Evolutionary conservation across 2,329 filamentous ascomycete species (phyloP).

Genomic region (Curvularia eragrostidis): DNA sequence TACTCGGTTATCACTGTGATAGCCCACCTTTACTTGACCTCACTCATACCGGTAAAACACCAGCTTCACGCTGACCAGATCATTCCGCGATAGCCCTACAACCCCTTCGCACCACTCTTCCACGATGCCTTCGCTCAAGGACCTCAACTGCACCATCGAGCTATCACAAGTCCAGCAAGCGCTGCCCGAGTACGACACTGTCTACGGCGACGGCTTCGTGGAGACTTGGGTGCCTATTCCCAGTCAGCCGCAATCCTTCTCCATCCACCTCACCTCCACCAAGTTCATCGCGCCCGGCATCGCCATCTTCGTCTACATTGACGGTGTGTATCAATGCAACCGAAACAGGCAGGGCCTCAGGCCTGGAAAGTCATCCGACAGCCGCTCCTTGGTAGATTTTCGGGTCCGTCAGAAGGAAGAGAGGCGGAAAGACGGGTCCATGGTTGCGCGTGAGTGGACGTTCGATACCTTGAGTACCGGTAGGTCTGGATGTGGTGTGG

Average conservation of each 20-base stretch:
- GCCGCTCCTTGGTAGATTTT: slow-evolving; percentile 55
- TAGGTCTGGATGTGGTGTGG: slow-evolving; percentile 32
- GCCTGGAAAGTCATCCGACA: slow-evolving; percentile 37
- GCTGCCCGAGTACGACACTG: slow-evolving; percentile 58
- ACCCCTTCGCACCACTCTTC: not conserved
- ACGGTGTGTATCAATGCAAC: slow-evolving; percentile 65
- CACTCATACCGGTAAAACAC: not conserved
- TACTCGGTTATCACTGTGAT: slow-evolving; percentile 1
- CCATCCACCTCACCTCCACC: slow-evolving; percentile 56
- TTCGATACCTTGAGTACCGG: slow-evolving; percentile 60
- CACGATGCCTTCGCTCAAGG: slow-evolving; percentile 61
- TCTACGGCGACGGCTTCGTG: slow-evolving; percentile 60
- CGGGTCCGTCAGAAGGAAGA: slow-evolving; percentile 62
- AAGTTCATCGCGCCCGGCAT: slow-evolving; percentile 62
- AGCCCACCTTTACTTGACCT: not conserved
- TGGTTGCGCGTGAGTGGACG: slow-evolving; percentile 61
- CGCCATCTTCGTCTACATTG: slow-evolving; percentile 63
- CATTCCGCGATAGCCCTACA: too few relatives aligned
- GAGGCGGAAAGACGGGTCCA: slow-evolving; percentile 53
- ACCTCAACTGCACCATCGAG: slow-evolving; percentile 61
- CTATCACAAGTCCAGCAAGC: slow-evolving; percentile 50
- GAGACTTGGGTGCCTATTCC: slow-evolving; percentile 61
- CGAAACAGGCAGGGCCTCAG: slow-evolving; percentile 57
- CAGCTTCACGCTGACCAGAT: not conserved
- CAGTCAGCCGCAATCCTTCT: slow-evolving; percentile 54